Evolutionary conservation across 2,329 filamentous ascomycete species (phyloP).

Genomic region (Pyrenophora tritici-repentis): DNA sequence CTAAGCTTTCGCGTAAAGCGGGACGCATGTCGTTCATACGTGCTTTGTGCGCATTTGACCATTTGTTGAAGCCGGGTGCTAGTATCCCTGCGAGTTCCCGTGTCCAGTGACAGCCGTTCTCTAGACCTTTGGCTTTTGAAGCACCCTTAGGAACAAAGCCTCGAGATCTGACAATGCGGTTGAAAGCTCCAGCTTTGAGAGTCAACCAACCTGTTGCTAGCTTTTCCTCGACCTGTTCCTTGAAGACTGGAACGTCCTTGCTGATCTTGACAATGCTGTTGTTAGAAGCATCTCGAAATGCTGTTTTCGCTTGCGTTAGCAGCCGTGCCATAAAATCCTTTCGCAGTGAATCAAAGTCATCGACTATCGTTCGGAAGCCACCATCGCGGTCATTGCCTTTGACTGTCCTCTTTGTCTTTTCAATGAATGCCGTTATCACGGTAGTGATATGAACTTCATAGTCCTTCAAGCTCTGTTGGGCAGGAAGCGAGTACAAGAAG

Average conservation of each 20-base stretch:
- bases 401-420: conserved; percentile 17
- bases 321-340: background rate
- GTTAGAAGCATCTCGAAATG: background rate
- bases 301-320: background rate
- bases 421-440: conserved; percentile 12
- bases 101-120: conserved; percentile 26
- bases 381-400: conserved; percentile 15
- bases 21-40: conserved; percentile 3
- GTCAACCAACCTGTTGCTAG: conserved; percentile 13
- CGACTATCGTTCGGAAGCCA: conserved; percentile 20
- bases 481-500: conserved; percentile 20
- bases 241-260: conserved; percentile 1
- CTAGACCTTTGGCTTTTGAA: conserved; percentile 25
- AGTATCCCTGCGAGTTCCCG: conserved; percentile 20
- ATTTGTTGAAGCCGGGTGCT: conserved; percentile 14
- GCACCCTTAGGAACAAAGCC: conserved; percentile 16
- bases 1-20: conserved; percentile 2
- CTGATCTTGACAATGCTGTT: conserved; percentile 1
- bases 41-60: conserved; percentile 8
- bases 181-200: conserved; percentile 15
- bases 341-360: conserved; percentile 15
- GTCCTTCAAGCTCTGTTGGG: conserved; percentile 19
- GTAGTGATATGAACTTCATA: conserved; percentile 14
- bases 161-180: conserved; percentile 17
- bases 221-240: conserved; percentile 4